Percentiles rank a stretch among this genome's conserved stretches.
Evolutionary conservation across 2,329 filamentous ascomycete genomes (phyloP).

Genomic region (Colletotrichum gigasporum): DNA sequence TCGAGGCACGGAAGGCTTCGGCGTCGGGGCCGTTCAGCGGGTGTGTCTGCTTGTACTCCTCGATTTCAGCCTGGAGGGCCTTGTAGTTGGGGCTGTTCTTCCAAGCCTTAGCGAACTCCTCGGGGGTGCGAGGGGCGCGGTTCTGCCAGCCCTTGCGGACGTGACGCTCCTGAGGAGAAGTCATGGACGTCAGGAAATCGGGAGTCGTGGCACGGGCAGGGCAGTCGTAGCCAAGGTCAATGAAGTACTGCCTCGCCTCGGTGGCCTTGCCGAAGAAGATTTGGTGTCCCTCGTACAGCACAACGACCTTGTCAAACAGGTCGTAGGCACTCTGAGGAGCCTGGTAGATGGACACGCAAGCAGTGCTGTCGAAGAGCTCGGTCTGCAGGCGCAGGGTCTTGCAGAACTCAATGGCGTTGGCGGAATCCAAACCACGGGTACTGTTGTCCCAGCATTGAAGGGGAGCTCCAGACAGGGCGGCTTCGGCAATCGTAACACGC

Average conservation of each 20-base stretch:
- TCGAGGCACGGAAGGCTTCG: slow-evolving; percentile 64
- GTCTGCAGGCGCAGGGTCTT: slow-evolving; percentile 75
- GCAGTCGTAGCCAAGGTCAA: slow-evolving; percentile 73
- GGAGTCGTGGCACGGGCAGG: slow-evolving; percentile 74
- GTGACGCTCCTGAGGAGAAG: slow-evolving; percentile 64
- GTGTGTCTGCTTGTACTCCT: slow-evolving; percentile 62
- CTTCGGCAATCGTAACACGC: slow-evolving; percentile 72
- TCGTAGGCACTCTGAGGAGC: slow-evolving; percentile 73
- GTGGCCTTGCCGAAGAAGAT: slow-evolving; percentile 71
- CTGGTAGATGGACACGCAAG: slow-evolving; percentile 79
- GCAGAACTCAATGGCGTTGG: slow-evolving; percentile 80
- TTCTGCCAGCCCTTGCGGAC: slow-evolving; percentile 65
- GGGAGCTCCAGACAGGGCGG: slow-evolving; percentile 65
- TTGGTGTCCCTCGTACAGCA: slow-evolving; percentile 69
- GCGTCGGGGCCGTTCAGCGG: slow-evolving; percentile 66
- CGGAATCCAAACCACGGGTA: slow-evolving; percentile 77
- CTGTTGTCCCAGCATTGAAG: slow-evolving; percentile 78
- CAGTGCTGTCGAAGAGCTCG: slow-evolving; percentile 72
- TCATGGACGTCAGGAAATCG: slow-evolving; percentile 79
- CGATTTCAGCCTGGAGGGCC: slow-evolving; percentile 63
- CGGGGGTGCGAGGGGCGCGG: slow-evolving; percentile 66
- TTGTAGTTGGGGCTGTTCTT: slow-evolving; percentile 62
- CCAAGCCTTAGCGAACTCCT: slow-evolving; percentile 70
- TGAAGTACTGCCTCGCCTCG: slow-evolving; percentile 71
- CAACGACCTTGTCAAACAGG: slow-evolving; percentile 66